A percentile compares a stretch with the other conserved stretches of the same genome.
phyloP scores from a whole-genome alignment of 1,284 basidiomycete genomes.

The Chondrostereum purpureum region DNA sequence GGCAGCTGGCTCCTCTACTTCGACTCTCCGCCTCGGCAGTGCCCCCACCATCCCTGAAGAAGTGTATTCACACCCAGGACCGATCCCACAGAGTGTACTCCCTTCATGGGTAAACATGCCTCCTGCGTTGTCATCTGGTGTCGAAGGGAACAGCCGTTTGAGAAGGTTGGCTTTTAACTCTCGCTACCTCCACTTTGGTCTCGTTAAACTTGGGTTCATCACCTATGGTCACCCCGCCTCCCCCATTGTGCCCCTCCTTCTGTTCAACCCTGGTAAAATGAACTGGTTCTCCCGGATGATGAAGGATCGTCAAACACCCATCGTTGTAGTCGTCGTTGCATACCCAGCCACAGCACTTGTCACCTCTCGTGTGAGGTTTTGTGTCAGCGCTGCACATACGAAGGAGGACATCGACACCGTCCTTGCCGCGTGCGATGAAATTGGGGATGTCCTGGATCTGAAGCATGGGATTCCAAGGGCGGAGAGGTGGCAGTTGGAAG shows the following conservation, averaged over 20 bases:
- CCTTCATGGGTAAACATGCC: slow-evolving; percentile 74
- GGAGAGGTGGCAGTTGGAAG: slow-evolving; percentile 80
- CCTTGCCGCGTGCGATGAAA: slow-evolving; percentile 85
- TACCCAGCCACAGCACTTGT: slow-evolving; percentile 93
- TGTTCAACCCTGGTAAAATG: slow-evolving; percentile 96
- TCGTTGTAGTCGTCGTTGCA: slow-evolving; percentile 85
- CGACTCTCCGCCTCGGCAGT: slow-evolving; percentile 19
- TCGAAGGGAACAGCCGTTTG: slow-evolving; percentile 78
- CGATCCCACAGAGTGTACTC: slow-evolving; percentile 52
- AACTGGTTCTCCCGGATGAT: slow-evolving; percentile 84
- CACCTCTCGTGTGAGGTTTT: slow-evolving; percentile 89
- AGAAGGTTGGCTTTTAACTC: slow-evolving; percentile 93
- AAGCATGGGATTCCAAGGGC: slow-evolving; percentile 59
- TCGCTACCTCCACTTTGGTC: slow-evolving; percentile 83
- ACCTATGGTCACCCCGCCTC: slow-evolving; percentile 90
- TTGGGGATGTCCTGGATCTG: slow-evolving; percentile 84
- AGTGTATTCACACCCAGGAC: slow-evolving; percentile 53
- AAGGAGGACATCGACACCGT: slow-evolving; percentile 94
- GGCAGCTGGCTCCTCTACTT: slow-evolving; percentile 24
- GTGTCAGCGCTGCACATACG: slow-evolving; percentile 91
- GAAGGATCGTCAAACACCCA: slow-evolving; percentile 74
- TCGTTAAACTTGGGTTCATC: slow-evolving; percentile 94
- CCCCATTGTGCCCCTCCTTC: slow-evolving; percentile 88
- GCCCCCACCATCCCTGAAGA: slow-evolving; percentile 25
- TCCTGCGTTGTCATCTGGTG: slow-evolving; percentile 64